Conservation (phyloP, 257 asterid species). For the Solanum appendiculatum region DNA sequence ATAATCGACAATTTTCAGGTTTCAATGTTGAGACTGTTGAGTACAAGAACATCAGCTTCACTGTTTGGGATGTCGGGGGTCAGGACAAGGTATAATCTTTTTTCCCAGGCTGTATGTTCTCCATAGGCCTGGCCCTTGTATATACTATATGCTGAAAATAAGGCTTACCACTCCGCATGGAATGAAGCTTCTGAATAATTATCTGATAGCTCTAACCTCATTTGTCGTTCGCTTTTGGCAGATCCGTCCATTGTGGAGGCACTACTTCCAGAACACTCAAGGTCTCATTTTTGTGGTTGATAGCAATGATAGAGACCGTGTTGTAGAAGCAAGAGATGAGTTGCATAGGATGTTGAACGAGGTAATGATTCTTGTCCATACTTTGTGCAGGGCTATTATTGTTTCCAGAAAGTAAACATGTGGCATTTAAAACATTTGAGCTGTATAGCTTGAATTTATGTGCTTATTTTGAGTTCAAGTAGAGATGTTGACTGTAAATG, state of each 20-base stretch:
- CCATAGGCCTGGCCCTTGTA: background rate
- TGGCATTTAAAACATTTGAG: background rate
- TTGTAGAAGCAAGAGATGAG: constrained; percentile 87
- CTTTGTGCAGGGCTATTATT: background rate
- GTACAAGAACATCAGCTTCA: constrained; percentile 86
- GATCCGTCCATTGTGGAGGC: constrained; percentile 98
- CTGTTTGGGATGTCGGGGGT: constrained; percentile 95
- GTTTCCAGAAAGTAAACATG: background rate
- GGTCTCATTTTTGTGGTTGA: constrained; percentile 90
- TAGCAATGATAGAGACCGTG: constrained; percentile 85
- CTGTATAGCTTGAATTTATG: background rate
- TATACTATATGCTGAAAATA: background rate
- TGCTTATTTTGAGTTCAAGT: background rate
- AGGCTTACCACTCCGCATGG: background rate
- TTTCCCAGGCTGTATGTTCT: background rate
- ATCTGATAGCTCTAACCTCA: background rate
- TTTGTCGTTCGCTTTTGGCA: constrained; percentile 12
- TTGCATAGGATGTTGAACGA: constrained; percentile 90
- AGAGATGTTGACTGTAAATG: background rate
- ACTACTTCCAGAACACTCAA: constrained; percentile 89
- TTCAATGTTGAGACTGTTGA: constrained; percentile 89
- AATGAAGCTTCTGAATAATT: background rate
- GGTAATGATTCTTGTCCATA: constrained; percentile 20
- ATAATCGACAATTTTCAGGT: constrained; percentile 29
- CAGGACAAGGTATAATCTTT: constrained; percentile 62